A percentile compares a stretch with the other conserved stretches of the same genome.
phyloP scores from a whole-genome alignment of 2,329 filamentous ascomycete genomes.

The Fusarium phyllophilum region DNA sequence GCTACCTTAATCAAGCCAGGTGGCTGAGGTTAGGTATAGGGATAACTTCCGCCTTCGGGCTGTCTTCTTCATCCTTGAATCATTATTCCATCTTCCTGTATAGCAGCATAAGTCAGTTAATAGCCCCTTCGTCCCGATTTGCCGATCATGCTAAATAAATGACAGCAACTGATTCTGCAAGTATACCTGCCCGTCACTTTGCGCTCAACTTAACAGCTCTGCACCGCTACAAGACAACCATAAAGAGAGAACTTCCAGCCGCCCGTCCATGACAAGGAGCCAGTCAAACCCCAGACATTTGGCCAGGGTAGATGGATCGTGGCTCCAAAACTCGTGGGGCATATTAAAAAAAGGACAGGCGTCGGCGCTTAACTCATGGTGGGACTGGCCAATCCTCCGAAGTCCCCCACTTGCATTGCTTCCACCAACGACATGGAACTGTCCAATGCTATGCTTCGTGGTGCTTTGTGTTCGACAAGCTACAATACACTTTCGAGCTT shows the following conservation, averaged over 20 bases:
- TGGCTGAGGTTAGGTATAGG: conserved; percentile 12
- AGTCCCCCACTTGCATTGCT: conserved; percentile 48
- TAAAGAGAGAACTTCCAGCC: conserved; percentile 29
- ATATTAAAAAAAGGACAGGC: conserved; percentile 62
- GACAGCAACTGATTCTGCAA: conserved; percentile 9
- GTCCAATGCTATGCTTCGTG: conserved; percentile 18
- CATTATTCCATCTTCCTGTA: neutral
- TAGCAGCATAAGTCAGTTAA: neutral
- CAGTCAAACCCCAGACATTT: conserved; percentile 34
- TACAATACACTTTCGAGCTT: neutral
- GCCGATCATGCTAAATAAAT: neutral
- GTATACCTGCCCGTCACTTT: conserved; percentile 27
- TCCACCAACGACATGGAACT: conserved; percentile 53
- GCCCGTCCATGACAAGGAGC: conserved; percentile 24
- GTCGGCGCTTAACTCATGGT: conserved; percentile 65
- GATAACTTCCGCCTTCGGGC: neutral
- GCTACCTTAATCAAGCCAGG: neutral
- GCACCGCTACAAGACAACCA: conserved; percentile 21
- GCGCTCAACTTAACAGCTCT: conserved; percentile 18
- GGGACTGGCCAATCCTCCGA: conserved; percentile 42
- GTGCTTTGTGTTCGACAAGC: conserved; percentile 8
- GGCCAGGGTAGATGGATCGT: conserved; percentile 41
- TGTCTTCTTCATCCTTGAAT: neutral
- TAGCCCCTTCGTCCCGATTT: neutral
- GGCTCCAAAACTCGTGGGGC: conserved; percentile 50